These are phyloP conservation scores for Serendipita sp. DNA, from an alignment of 768 basidiomycete genomes.

Conservation along the genomic window DNA sequence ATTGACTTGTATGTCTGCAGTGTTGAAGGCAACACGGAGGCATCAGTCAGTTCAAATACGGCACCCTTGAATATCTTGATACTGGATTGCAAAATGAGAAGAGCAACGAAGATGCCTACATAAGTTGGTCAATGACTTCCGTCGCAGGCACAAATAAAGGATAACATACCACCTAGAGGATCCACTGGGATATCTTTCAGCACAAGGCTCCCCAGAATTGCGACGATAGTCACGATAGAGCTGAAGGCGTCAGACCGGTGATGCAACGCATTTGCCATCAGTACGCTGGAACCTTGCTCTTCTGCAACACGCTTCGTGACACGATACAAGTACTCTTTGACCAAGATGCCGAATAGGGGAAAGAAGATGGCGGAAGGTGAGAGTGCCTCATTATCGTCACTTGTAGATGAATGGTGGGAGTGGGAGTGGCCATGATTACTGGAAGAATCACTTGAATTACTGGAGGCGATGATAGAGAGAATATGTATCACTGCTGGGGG, in stretches of 20 bases:
- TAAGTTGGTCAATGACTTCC: constrained; percentile 6
- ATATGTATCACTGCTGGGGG: constrained; percentile 24
- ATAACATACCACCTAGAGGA: constrained; percentile 68
- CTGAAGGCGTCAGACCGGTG: constrained; percentile 97
- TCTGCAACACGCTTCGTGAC: constrained; percentile 80
- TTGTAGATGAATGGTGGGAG: constrained; percentile 20
- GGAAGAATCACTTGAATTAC: constrained; percentile 16
- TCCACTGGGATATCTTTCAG: constrained; percentile 81
- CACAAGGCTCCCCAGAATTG: constrained; percentile 79
- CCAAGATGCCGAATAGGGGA: constrained; percentile 59
- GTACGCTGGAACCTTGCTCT: constrained; percentile 78
- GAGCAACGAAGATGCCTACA: constrained; percentile 71
- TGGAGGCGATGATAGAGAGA: not conserved
- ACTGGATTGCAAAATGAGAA: constrained; percentile 74
- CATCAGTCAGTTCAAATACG: constrained; percentile 71
- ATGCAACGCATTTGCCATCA: constrained; percentile 92
- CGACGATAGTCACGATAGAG: constrained; percentile 76
- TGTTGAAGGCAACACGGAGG: constrained; percentile 48
- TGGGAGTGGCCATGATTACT: constrained; percentile 31
- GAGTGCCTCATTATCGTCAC: constrained; percentile 36
- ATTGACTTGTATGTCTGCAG: constrained; percentile 36
- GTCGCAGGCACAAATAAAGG: not conserved
- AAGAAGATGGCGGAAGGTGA: constrained; percentile 98
- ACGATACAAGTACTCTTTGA: constrained; percentile 90
- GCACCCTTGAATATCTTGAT: constrained; percentile 49